Conservation (phyloP, 331 rosid species). For the Acacia concinna region DNA sequence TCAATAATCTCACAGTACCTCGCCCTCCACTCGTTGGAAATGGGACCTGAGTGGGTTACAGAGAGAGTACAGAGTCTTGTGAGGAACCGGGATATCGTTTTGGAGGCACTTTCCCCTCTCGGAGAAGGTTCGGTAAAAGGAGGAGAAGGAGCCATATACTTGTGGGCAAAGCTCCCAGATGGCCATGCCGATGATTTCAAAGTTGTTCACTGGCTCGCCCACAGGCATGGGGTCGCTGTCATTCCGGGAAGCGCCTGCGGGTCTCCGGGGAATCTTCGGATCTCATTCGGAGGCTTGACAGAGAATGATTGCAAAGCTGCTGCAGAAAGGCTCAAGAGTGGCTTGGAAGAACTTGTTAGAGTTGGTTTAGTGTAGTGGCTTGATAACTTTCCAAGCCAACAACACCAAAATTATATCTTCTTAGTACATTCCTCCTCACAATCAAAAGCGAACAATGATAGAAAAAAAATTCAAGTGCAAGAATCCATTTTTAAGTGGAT, state of each 20-base stretch:
- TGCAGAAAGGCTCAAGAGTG: constrained; percentile 70
- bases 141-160: constrained; percentile 93
- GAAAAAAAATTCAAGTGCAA: constrained; percentile 21
- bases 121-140: constrained; percentile 82
- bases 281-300: constrained; percentile 81
- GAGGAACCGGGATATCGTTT: constrained; percentile 61
- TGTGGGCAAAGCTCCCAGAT: constrained; percentile 94
- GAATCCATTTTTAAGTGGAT: constrained; percentile 36
- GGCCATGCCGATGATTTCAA: constrained; percentile 44
- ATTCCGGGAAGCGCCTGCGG: constrained; percentile 92
- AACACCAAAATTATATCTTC: constrained; percentile 3
- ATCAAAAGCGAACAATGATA: neutral
- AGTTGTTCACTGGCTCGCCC: constrained; percentile 85
- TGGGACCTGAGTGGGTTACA: constrained; percentile 80
- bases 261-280: constrained; percentile 71
- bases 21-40: constrained; percentile 76
- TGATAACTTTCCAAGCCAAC: constrained; percentile 1
- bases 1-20: constrained; percentile 82
- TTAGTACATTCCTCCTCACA: neutral
- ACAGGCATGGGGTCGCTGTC: constrained; percentile 71
- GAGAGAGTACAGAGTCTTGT: constrained; percentile 65
- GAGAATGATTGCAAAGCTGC: constrained; percentile 83
- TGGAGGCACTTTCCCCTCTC: constrained; percentile 72
- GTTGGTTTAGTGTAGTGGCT: constrained; percentile 63
- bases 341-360: constrained; percentile 72